Evolutionary conservation across 371 early-diverging fungal genomes (phyloP), one percentile per base, ranked within the genome.

Genomic region (Mortierella sp.): DNA sequence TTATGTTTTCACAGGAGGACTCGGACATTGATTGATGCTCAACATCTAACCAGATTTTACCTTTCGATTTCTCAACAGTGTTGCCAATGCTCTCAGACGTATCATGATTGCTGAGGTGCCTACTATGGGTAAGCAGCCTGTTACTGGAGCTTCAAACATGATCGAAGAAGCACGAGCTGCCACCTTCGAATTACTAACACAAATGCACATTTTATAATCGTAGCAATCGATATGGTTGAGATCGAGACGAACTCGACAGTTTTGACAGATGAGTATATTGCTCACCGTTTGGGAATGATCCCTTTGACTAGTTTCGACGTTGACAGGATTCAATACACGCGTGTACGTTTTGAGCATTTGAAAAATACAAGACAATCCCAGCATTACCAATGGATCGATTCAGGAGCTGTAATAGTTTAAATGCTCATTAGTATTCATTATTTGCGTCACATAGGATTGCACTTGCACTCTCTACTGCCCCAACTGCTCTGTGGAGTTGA

Each of bases 51-150:
- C 35, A 6, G 49, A 6, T 18, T 49, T 12, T 45, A 45, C 47
- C 3, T 52, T 52, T 14, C 22, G 3, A 3, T 24, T n/a, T 32
- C 24, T 37, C 1, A 30, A 70, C 83, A 90, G 96, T 92, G 89
- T 94, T 47, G 99, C 99, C 45, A 99, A 99, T 87, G 92, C 99
- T 10, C 86, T 99, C 39, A 90, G 99, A 68, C 90, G 99, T 72
- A 92, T 95, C 32, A 96, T 99, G 92, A 94, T 98, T 68, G 94
- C 98, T 16, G 99, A 99, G 84, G 97, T 99, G 35, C 99, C 99
- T 6, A 99, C 99, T 11, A 94, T 99, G 78, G 93, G 91, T 92
- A 86, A 62, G 83, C 40, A 3, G 11, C 11, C 47, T 47, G 20
- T n/a, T n/a, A n/a, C 14, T 14, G 20, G 47, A 14, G 26, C 26